Percentiles rank a stretch among this genome's conserved stretches.
Evolutionary conservation across 2,329 filamentous ascomycete genomes (phyloP).

Genomic region (Pyrenophora tritici-repentis): DNA sequence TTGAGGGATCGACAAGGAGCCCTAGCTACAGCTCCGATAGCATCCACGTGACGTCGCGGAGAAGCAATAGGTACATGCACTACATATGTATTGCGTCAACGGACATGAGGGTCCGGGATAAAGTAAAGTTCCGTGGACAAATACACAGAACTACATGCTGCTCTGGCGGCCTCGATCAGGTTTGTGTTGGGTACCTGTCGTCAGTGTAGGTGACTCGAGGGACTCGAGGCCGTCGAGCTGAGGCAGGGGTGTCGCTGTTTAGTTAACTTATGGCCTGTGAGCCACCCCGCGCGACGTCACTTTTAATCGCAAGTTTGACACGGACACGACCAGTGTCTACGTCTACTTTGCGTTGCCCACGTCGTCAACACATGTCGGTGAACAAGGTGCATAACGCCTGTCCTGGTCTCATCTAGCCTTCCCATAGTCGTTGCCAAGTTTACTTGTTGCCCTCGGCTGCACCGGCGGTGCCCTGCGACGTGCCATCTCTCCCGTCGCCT

Average conservation of each 20-base stretch:
- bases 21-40: constrained; percentile 14
- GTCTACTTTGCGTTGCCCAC: constrained; percentile 5
- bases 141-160: no score
- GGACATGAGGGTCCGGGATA: neutral
- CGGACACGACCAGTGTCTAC: constrained; percentile 10
- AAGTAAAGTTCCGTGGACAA: no score
- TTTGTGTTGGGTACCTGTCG: no score
- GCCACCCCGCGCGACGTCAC: constrained; percentile 32
- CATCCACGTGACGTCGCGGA: constrained; percentile 18
- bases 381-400: constrained; percentile 22
- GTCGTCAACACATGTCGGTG: constrained; percentile 5
- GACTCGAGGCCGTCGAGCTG: no score
- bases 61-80: neutral
- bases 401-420: constrained; percentile 8
- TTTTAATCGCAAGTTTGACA: constrained; percentile 18
- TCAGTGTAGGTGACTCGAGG: no score
- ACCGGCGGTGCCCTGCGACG: constrained; percentile 12
- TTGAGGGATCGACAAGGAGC: constrained; percentile 8
- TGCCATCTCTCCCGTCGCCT: constrained; percentile 13
- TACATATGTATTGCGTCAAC: constrained; percentile 11
- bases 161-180: no score
- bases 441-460: constrained; percentile 17
- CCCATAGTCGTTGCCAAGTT: constrained; percentile 15
- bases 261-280: neutral
- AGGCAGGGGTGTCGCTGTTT: no score